These are phyloP conservation scores for Rhodotorula kratochvilovae DNA, from an alignment of 768 basidiomycete species.

Conservation along the genomic window DNA sequence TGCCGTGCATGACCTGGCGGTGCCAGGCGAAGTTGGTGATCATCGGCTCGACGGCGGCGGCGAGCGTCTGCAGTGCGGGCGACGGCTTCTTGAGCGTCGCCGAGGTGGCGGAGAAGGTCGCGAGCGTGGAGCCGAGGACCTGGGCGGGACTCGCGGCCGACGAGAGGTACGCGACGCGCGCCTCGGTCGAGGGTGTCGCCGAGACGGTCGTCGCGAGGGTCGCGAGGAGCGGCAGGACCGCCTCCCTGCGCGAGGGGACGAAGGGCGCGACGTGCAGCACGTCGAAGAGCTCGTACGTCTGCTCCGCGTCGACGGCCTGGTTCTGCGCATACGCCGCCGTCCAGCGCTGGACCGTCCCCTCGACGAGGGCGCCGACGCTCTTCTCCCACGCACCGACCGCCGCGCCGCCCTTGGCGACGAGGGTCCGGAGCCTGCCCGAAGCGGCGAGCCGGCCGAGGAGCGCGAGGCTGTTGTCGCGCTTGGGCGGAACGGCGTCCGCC, in stretches of 20 bases:
- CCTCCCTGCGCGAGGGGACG: conserved; percentile 15
- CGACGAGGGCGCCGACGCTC: conserved; percentile 1
- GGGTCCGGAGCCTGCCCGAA: conserved; percentile 42
- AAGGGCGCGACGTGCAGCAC: conserved; percentile 30
- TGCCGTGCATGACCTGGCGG: conserved; percentile 36
- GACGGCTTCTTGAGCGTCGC: neutral
- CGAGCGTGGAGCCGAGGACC: conserved; percentile 32
- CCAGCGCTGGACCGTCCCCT: conserved; percentile 9
- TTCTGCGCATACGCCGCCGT: neutral
- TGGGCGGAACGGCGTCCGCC: conserved; percentile 39
- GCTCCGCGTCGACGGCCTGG: conserved; percentile 2
- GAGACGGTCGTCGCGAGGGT: conserved; percentile 29
- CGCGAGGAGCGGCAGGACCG: conserved; percentile 18
- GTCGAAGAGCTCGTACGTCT: conserved; percentile 30
- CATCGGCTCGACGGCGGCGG: conserved; percentile 23
- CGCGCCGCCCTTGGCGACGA: conserved; percentile 10
- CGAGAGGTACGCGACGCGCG: conserved; percentile 32
- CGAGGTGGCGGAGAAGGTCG: conserved; percentile 18
- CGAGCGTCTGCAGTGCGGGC: neutral
- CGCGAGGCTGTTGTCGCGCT: conserved; percentile 46
- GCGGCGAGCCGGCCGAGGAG: conserved; percentile 46
- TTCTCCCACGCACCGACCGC: conserved; percentile 29
- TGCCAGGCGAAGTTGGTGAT: conserved; percentile 39
- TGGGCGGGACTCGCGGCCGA: conserved; percentile 28
- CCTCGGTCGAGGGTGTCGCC: conserved; percentile 20